These are phyloP conservation scores for Penicillium fimorum DNA, from an alignment of 495 filamentous ascomycete species.

Conservation along the genomic window DNA sequence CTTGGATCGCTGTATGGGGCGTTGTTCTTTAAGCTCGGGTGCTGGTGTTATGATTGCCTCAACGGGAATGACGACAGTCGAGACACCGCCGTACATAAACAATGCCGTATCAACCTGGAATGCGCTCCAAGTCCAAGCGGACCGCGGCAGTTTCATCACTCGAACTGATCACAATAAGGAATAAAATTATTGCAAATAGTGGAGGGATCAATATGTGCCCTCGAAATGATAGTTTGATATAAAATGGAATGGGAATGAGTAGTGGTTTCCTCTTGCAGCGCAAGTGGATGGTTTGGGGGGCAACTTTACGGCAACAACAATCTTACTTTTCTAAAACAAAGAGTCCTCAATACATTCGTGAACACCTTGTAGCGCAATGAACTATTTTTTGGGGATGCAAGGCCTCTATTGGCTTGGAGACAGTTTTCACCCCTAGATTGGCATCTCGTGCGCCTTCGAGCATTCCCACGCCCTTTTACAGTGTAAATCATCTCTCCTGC, in stretches of 20 bases:
- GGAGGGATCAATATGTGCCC: neutral
- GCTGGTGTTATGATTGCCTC: conserved; percentile 18
- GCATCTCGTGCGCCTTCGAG: conserved; percentile 11
- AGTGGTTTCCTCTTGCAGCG: conserved; percentile 2
- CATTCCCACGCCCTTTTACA: conserved; percentile 17
- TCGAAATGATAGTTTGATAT: neutral
- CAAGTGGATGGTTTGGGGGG: neutral
- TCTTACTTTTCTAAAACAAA: neutral
- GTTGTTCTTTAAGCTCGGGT: conserved; percentile 7
- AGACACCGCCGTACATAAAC: conserved; percentile 31
- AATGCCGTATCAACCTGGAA: conserved; percentile 30
- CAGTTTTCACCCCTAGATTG: conserved; percentile 27
- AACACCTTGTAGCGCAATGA: neutral
- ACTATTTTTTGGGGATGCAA: conserved; percentile 8
- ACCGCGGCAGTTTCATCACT: conserved; percentile 25
- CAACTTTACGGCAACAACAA: neutral
- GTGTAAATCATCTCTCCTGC: conserved; percentile 11
- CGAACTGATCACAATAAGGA: conserved; percentile 8
- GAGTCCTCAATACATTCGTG: neutral
- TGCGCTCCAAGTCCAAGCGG: conserved; percentile 25
- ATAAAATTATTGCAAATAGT: conserved; percentile 2
- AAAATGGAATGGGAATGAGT: neutral
- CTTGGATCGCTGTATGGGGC: conserved; percentile 4
- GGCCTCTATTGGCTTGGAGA: conserved; percentile 1
- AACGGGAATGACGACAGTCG: conserved; percentile 21